Percentiles rank a stretch among this genome's conserved stretches.
Conservation (phyloP, 306 rosid species). For the Bauhinia variegata region DNA sequence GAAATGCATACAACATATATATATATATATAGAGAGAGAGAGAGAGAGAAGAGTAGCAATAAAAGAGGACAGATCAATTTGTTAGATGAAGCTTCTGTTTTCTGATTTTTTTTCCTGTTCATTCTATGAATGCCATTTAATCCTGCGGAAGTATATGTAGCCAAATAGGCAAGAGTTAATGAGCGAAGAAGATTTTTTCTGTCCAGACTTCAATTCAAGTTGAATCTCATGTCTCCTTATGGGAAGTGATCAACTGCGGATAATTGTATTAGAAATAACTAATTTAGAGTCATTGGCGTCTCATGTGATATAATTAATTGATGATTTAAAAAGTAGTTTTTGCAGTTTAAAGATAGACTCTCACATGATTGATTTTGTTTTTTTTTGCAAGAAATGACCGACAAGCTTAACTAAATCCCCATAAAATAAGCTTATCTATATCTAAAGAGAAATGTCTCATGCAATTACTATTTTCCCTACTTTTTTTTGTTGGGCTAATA, state of each 20-base stretch:
- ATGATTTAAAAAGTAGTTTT: constrained; percentile 1
- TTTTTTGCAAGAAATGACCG: background rate
- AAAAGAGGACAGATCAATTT: constrained; percentile 18
- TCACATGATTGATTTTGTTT: background rate
- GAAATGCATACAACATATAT: background rate
- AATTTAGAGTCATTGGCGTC: too few relatives aligned
- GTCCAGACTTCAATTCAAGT: constrained; percentile 1
- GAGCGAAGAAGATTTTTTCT: background rate
- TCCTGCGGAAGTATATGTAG: background rate
- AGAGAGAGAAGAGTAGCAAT: constrained; percentile 13
- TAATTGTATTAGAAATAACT: too few relatives aligned
- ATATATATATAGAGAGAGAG: too few relatives aligned
- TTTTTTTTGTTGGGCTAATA: background rate
- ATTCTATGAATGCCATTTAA: background rate
- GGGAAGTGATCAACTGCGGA: background rate
- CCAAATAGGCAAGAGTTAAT: background rate
- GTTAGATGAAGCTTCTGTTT: constrained; percentile 19
- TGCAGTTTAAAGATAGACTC: background rate
- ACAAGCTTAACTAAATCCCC: background rate
- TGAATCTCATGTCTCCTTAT: constrained; percentile 22
- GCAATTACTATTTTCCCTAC: background rate
- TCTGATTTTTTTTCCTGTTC: constrained; percentile 22
- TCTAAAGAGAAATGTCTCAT: background rate
- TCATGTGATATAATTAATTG: too few relatives aligned
- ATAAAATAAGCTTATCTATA: background rate